phyloP scores from a whole-genome alignment of 768 basidiomycete species.

The Boletus reticuloceps region DNA sequence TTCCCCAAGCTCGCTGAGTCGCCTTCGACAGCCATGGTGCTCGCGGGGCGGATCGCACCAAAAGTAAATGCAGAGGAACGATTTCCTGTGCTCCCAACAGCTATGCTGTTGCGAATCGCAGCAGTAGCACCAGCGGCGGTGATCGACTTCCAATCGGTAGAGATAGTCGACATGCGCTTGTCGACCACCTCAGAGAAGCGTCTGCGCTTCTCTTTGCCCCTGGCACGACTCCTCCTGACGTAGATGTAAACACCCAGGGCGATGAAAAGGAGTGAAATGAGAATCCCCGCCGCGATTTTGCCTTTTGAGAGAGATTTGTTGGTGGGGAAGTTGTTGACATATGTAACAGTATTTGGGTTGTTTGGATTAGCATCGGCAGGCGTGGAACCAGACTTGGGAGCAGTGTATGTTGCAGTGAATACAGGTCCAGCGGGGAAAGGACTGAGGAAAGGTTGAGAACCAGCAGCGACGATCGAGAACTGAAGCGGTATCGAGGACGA shows the following conservation, averaged over 20 bases:
- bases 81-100: constrained; percentile 35
- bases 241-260: constrained; percentile 43
- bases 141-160: constrained; percentile 73
- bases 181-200: constrained; percentile 68
- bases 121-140: constrained; percentile 67
- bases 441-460: constrained; percentile 48
- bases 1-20: constrained; percentile 34
- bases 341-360: constrained; percentile 34
- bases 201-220: constrained; percentile 49
- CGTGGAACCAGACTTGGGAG: constrained; percentile 37
- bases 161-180: constrained; percentile 82
- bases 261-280: constrained; percentile 63
- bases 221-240: constrained; percentile 52
- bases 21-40: constrained; percentile 44
- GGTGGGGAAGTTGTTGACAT: constrained; percentile 38
- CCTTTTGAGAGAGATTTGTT: constrained; percentile 44
- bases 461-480: constrained; percentile 53
- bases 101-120: constrained; percentile 70
- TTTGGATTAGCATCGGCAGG: constrained; percentile 43
- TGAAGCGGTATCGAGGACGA: constrained; percentile 50
- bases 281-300: constrained; percentile 60
- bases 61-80: constrained; percentile 55
- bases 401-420: constrained; percentile 60
- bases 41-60: constrained; percentile 51
- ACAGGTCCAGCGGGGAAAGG: constrained; percentile 64